phyloP scores from a whole-genome alignment of 1,284 basidiomycete genomes.

The Termitomyces sp. region DNA sequence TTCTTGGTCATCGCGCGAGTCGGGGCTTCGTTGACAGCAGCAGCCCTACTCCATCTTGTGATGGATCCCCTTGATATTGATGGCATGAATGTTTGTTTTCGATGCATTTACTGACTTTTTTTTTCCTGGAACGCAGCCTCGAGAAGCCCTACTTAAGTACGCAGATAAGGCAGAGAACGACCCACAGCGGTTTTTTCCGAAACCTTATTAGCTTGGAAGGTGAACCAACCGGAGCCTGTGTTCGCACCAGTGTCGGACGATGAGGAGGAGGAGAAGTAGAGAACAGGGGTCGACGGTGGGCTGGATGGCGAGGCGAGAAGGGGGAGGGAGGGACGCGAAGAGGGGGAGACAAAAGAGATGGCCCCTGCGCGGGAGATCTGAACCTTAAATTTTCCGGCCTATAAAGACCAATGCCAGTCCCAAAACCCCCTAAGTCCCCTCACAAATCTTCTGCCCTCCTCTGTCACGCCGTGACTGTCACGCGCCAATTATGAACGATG shows the following conservation, averaged over 20 bases:
- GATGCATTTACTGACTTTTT: constrained; percentile 22
- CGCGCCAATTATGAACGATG: constrained; percentile 52
- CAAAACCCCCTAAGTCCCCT: constrained; percentile 67
- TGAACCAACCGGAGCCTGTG: constrained; percentile 76
- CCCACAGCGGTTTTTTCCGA: constrained; percentile 58
- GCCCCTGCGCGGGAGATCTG: constrained; percentile 70
- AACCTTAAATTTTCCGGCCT: constrained; percentile 73
- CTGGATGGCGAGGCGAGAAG: constrained; percentile 7
- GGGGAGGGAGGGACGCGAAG: constrained; percentile 16
- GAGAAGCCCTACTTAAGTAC: constrained; percentile 94
- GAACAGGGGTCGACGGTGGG: no score
- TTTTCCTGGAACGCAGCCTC: constrained; percentile 56
- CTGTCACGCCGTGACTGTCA: constrained; percentile 55
- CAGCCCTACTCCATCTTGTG: constrained; percentile 9
- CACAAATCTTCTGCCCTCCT: constrained; percentile 54
- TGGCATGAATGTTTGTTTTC: constrained; percentile 16
- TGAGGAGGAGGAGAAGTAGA: constrained; percentile 40
- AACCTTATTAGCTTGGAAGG: constrained; percentile 71
- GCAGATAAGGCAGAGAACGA: constrained; percentile 73
- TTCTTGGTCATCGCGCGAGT: constrained; percentile 13
- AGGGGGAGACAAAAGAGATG: constrained; percentile 30
- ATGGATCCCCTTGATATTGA: constrained; percentile 23
- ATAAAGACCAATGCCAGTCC: constrained; percentile 71
- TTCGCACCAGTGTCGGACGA: constrained; percentile 61
- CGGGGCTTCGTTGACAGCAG: constrained; percentile 11